Percentiles rank a stretch among this genome's conserved stretches.
These are phyloP conservation scores for Aspergillus pseudoviridinutans DNA, from an alignment of 2,329 filamentous ascomycete species.

Conservation along the genomic window DNA sequence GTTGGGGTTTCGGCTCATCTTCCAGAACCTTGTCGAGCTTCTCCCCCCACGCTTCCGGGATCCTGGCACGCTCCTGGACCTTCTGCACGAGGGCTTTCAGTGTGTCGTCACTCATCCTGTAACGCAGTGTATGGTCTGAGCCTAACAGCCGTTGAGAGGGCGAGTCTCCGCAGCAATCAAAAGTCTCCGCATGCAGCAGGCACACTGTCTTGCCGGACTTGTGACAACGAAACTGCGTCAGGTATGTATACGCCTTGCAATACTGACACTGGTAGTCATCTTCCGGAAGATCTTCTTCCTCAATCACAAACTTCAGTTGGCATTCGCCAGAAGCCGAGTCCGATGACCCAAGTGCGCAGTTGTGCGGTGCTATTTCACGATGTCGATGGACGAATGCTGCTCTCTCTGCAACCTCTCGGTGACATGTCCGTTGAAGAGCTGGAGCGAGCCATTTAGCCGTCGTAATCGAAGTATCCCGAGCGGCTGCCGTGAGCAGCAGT, in stretches of 20 bases:
- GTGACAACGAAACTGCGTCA: slow-evolving; percentile 84
- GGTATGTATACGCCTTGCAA: slow-evolving; percentile 88
- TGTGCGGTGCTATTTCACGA: slow-evolving; percentile 51
- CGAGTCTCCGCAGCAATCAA: slow-evolving; percentile 71
- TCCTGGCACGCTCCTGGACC: slow-evolving; percentile 77
- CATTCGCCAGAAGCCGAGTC: slow-evolving; percentile 47
- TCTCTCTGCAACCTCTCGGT: slow-evolving; percentile 67
- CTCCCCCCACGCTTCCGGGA: slow-evolving; percentile 84
- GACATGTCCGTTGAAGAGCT: slow-evolving; percentile 72
- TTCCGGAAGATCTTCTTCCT: slow-evolving; percentile 74
- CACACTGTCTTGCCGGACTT: slow-evolving; percentile 79
- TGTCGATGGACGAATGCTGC: slow-evolving; percentile 66
- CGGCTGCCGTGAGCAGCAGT: slow-evolving; percentile 82
- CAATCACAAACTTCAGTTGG: slow-evolving; percentile 58
- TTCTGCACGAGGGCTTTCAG: slow-evolving; percentile 66
- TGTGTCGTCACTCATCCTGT: slow-evolving; percentile 70
- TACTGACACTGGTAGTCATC: slow-evolving; percentile 89
- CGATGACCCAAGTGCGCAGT: slow-evolving; percentile 51
- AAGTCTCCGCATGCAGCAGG: slow-evolving; percentile 72
- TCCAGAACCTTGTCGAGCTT: slow-evolving; percentile 83
- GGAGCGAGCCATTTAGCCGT: slow-evolving; percentile 94
- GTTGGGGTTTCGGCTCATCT: slow-evolving; percentile 75
- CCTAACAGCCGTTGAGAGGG: slow-evolving; percentile 66
- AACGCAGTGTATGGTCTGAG: slow-evolving; percentile 68
- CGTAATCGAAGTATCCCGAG: slow-evolving; percentile 74